These are phyloP conservation scores for Corylus americana DNA, from an alignment of 306 rosid genomes.

Conservation along the genomic window DNA sequence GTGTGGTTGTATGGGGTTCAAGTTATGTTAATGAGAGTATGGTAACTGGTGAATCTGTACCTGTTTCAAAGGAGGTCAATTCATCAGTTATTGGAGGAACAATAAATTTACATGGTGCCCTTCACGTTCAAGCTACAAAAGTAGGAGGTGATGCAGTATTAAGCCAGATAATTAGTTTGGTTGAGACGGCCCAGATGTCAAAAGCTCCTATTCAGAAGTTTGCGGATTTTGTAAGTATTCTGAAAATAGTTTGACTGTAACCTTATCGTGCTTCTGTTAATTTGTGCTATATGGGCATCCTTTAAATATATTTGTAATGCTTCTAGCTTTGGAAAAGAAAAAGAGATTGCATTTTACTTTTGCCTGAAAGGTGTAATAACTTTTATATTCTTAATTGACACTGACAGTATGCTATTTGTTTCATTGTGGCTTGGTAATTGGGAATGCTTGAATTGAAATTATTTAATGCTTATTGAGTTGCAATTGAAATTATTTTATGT, in stretches of 20 bases:
- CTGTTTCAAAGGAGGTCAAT: constrained; percentile 72
- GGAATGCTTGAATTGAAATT: background rate
- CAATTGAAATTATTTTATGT: background rate
- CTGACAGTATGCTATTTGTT: background rate
- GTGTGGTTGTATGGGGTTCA: constrained; percentile 82
- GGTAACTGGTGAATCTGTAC: constrained; percentile 95
- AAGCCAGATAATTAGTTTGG: constrained; percentile 95
- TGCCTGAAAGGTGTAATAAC: background rate
- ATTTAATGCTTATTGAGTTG: background rate
- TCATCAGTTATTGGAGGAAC: constrained; percentile 88
- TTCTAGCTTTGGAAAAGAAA: background rate
- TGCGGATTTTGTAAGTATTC: constrained; percentile 91
- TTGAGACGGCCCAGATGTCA: constrained; percentile 98
- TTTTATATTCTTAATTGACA: background rate
- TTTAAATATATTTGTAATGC: background rate
- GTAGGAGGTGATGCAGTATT: constrained; percentile 93
- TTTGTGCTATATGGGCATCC: constrained; percentile 10
- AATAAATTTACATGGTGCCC: constrained; percentile 84
- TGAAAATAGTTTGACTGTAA: constrained; percentile 24
- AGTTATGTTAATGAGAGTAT: constrained; percentile 93
- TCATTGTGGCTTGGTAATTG: background rate
- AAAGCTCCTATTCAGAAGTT: constrained; percentile 99
- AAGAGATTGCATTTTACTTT: constrained; percentile 8
- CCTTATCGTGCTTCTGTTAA: constrained; percentile 8
- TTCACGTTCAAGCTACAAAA: constrained; percentile 77